phyloP scores from a whole-genome alignment of 1,284 basidiomycete genomes.

The Sanguinoderma infundibulare region DNA sequence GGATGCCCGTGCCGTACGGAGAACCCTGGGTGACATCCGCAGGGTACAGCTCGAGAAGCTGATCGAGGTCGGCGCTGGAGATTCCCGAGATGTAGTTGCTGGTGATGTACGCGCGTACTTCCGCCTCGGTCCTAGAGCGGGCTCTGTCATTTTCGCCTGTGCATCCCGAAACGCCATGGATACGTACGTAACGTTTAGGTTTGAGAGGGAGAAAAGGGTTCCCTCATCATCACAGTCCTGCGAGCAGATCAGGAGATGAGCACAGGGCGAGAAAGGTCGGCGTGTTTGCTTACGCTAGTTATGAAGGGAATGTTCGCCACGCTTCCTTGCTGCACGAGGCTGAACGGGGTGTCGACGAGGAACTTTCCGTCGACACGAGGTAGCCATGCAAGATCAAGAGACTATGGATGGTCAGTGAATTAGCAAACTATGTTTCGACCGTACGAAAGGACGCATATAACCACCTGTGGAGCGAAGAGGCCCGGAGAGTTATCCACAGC shows the following conservation, averaged over 20 bases:
- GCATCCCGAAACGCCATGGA: background rate
- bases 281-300: conserved; percentile 19
- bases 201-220: conserved; percentile 33
- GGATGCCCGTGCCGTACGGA: conserved; percentile 52
- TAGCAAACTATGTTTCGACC: background rate
- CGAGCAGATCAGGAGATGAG: background rate
- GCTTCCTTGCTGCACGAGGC: conserved; percentile 30
- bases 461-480: conserved; percentile 33
- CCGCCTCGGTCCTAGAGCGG: conserved; percentile 9
- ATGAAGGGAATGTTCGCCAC: conserved; percentile 39
- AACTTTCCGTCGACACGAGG: conserved; percentile 43
- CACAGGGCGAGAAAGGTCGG: background rate
- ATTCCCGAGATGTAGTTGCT: conserved; percentile 28
- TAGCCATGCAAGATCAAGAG: conserved; percentile 30
- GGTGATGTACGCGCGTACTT: conserved; percentile 22
- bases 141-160: background rate
- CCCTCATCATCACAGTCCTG: conserved; percentile 41
- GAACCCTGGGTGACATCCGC: conserved; percentile 46
- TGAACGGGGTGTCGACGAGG: conserved; percentile 33
- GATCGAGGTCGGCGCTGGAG: conserved; percentile 13
- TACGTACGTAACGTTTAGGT: conserved; percentile 38
- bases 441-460: background rate
- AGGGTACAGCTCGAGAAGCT: conserved; percentile 33
- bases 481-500: conserved; percentile 35
- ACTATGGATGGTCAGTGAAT: background rate